Base-by-base conservation (phyloP, 305 asterid species). In the Caryopteris hybrid region DNA sequence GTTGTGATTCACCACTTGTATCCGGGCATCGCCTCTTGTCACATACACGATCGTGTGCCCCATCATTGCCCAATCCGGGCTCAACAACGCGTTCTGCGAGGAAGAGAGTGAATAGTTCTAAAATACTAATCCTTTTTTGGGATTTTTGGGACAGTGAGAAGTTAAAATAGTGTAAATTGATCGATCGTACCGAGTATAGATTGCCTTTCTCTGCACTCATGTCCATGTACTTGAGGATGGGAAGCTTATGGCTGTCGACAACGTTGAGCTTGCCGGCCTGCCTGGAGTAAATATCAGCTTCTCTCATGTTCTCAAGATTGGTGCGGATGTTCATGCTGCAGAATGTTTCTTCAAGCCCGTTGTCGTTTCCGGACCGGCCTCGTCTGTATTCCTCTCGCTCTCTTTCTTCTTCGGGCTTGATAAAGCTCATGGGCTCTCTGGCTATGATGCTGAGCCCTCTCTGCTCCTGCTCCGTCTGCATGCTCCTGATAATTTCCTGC, bases 201-300 rank as follows among this genome's bases (percentile, higher is more conserved):
- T 20, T 48, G 58, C 90, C 90, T 70, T 70, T 84, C 62, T 86
- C 88, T 0, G 92, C 82, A 57, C 93, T 87, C 85, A 89, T 36
- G 70, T 89, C 96, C 78, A 89, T 38, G 89, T 16, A 59, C 22
- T 20, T 55, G 42, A 90, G 90, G 53, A 88, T 66, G 20, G 97
- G 86, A 22, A 90, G 84, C 79, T 87, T 90, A 16, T 79, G 56
- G 46, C 60, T 39, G 76, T 87, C 87, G 41, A 79, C 90, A 2
- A 82, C 21, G 78, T 78, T 72, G 6, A 87, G 43, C 27, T 69
- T 85, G 14, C 97, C 97, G 1, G 91, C 90, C 25, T 85, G 75
- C 34, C 89, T 74, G 1, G 89, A 81, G 75, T 75, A 84, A 6
- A 83, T 27, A 10, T 90, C 97, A 5, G 88, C 83, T 7, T 79